Conservation (phyloP, 1,284 basidiomycete genomes). For the Austroboletus novae-zelandiae region DNA sequence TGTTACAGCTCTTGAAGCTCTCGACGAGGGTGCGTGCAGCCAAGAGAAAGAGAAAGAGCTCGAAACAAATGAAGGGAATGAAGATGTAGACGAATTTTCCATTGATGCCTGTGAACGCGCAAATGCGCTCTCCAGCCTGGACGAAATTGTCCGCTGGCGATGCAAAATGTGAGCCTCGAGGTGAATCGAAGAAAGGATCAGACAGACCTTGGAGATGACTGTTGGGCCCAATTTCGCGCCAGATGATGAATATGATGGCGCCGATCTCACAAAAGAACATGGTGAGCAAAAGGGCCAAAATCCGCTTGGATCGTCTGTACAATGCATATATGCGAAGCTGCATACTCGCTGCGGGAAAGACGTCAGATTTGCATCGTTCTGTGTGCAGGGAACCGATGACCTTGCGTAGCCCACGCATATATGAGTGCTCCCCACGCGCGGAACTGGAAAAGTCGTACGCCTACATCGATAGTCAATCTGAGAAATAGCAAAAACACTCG, state of each 20-base stretch:
- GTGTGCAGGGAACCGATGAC: constrained; percentile 12
- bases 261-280: constrained; percentile 25
- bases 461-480: constrained; percentile 13
- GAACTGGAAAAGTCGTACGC: constrained; percentile 27
- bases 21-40: constrained; percentile 19
- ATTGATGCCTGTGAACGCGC: constrained; percentile 23
- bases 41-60: constrained; percentile 23
- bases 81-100: constrained; percentile 27
- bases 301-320: constrained; percentile 23
- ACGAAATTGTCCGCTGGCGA: not conserved
- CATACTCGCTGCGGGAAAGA: constrained; percentile 26
- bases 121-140: constrained; percentile 10
- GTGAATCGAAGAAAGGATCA: not conserved
- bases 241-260: constrained; percentile 28
- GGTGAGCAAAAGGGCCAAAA: constrained; percentile 18
- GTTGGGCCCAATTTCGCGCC: constrained; percentile 22
- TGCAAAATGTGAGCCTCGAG: not conserved
- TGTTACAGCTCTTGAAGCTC: constrained; percentile 5
- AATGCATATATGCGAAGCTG: constrained; percentile 33
- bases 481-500: not conserved
- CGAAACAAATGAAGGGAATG: constrained; percentile 31
- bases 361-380: not conserved
- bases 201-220: constrained; percentile 23
- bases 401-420: constrained; percentile 34
- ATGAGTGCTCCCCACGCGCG: constrained; percentile 33